Evolutionary conservation across 805 yeast species (phyloP), one percentile per base, ranked within the genome.

Genomic region (Candida oleophila): DNA sequence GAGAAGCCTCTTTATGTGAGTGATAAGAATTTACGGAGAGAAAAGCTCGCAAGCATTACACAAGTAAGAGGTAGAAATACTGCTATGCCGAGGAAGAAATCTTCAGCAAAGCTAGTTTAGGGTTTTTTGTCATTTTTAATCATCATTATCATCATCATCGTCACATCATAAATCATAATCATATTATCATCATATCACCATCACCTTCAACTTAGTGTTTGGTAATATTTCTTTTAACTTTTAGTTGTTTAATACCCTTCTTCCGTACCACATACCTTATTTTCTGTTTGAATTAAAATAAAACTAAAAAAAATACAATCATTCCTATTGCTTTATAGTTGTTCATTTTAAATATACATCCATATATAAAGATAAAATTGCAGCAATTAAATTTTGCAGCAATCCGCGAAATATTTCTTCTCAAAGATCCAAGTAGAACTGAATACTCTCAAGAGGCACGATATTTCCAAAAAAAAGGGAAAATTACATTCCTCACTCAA

Each of bases 1-100:
- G 64, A 60, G 4, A 69, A 71, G 42, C 77, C 77, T 1, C 62
- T 50, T 19, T 72, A 72, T 49, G 74, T 72, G 3, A 56, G 56
- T 38, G 67, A 72, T 45, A 68, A 59, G 45, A 53, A 52, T 41
- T 58, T 66, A 43, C 55, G 73, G 32, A 61, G 60, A 45, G 63
- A 64, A 43, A 72, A 72, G 51, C 59, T 72, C 40, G 47, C 61
- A 21, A 59, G 61, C 34, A 64, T 71, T 36, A 56, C 70, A 18
- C 49, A 53, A 32, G 55, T 61, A 32, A 58, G 72, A 34, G 66
- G 62, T 42, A 47, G 34, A 15, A 12, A 39, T n/a, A 15, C 40
- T 25, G 11, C 36, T 33, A 52, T 48, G 48, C 46, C 22, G 40
- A 32, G 3, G 48, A 44, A 25, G 36, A 38, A 21, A 18, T 42